Conservation (phyloP, 73 alveolate genomes). For the Blepharisma japonicum region DNA sequence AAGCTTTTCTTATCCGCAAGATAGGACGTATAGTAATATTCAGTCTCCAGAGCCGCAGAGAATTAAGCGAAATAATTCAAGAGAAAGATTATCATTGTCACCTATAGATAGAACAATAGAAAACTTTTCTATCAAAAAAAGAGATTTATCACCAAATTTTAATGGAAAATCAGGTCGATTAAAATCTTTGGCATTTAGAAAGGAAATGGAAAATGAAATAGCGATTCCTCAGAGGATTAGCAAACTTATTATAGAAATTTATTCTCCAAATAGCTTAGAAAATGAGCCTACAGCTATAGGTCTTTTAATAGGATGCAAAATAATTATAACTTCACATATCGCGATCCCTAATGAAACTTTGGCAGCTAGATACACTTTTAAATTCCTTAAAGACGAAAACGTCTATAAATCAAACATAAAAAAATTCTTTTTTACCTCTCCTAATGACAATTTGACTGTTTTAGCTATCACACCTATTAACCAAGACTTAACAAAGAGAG, state of each 20-base stretch:
- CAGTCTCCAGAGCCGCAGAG: too few species aligned
- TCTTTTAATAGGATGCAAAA: not conserved
- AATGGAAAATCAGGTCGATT: too few species aligned
- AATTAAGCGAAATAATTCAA: too few species aligned
- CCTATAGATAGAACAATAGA: too few species aligned
- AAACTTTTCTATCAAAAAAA: too few species aligned
- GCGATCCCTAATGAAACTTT: conserved; percentile 3
- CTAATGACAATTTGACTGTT: not conserved
- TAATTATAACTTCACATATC: not conserved
- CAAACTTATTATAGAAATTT: not conserved
- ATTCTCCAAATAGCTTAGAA: not conserved
- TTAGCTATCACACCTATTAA: not conserved
- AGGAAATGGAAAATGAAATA: not conserved
- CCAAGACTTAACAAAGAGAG: not conserved
- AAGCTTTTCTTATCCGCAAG: too few species aligned
- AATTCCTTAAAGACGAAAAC: not conserved
- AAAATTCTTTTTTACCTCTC: not conserved
- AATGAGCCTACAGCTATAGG: not conserved
- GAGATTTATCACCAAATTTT: too few species aligned
- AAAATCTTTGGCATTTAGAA: not conserved
- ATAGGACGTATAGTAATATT: too few species aligned
- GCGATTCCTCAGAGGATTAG: not conserved
- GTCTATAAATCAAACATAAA: not conserved
- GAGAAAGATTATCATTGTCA: too few species aligned
- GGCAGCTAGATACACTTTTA: not conserved